Evolutionary conservation across 371 early-diverging fungal genomes (phyloP).

Genomic region (Mortierella sp.): DNA sequence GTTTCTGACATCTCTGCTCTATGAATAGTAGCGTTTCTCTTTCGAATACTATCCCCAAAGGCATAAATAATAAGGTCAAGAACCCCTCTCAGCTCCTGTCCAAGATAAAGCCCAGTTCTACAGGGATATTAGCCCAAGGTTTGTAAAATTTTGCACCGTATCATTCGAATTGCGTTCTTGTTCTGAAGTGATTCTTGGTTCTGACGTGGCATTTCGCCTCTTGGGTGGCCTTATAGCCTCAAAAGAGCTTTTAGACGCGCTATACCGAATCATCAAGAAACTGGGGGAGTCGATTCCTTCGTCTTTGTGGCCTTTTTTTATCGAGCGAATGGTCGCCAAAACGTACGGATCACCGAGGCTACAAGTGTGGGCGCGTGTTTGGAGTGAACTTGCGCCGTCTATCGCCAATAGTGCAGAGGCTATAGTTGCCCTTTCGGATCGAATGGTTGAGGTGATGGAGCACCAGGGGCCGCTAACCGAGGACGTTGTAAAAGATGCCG

Average conservation of each 20-base stretch:
- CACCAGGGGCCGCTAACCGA: conserved; percentile 22
- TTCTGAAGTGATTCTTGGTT: too few relatives aligned
- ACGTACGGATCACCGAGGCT: conserved; percentile 24
- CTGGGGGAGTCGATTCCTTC: conserved; percentile 15
- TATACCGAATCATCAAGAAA: conserved; percentile 14
- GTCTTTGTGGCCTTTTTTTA: conserved; percentile 5
- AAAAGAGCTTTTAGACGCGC: not conserved
- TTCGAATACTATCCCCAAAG: not conserved
- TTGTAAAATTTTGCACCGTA: not conserved
- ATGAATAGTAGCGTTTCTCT: not conserved
- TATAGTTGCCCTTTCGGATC: not conserved
- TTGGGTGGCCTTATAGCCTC: not conserved
- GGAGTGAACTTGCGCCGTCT: conserved; percentile 21
- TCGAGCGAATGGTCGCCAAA: conserved; percentile 13
- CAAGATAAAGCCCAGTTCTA: not conserved
- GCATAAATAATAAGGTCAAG: not conserved
- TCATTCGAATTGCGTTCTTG: not conserved
- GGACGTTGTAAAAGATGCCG: conserved; percentile 16
- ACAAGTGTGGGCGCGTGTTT: conserved; percentile 13
- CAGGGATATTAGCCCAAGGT: not conserved
- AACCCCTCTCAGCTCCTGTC: conserved; percentile 23
- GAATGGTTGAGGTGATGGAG: conserved; percentile 18
- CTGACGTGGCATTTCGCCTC: not conserved
- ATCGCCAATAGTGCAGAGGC: conserved; percentile 18
- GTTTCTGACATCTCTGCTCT: not conserved